phyloP scores from a whole-genome alignment of 2,329 filamentous ascomycete species.

The Neonectria sp. region DNA sequence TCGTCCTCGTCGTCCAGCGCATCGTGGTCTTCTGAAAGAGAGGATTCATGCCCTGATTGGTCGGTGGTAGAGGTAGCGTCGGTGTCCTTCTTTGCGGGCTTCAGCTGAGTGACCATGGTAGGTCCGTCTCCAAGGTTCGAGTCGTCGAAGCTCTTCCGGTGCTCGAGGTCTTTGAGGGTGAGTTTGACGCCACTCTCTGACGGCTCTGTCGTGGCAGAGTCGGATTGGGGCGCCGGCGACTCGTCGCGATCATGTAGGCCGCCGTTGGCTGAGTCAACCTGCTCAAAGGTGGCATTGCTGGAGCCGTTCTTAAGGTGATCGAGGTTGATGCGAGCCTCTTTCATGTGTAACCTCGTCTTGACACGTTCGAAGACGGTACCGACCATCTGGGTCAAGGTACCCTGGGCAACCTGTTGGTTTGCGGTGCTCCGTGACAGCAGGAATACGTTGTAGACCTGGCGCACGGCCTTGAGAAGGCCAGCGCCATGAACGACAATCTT shows the following conservation, averaged over 20 bases:
- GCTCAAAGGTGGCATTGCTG: slow-evolving; percentile 68
- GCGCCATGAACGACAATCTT: slow-evolving; percentile 99
- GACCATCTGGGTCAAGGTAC: slow-evolving; percentile 98
- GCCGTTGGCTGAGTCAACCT: slow-evolving; percentile 57
- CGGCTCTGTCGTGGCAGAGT: slow-evolving; percentile 44
- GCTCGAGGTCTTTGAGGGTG: slow-evolving; percentile 76
- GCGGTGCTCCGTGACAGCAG: slow-evolving; percentile 92
- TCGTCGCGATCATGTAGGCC: slow-evolving; percentile 53
- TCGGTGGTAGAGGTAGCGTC: slow-evolving; percentile 63
- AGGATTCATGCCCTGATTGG: slow-evolving; percentile 69
- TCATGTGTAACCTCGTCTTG: slow-evolving; percentile 87
- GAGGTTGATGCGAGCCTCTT: slow-evolving; percentile 80
- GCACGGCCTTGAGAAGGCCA: slow-evolving; percentile 94
- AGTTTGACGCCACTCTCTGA: slow-evolving; percentile 67
- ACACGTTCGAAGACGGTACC: slow-evolving; percentile 98
- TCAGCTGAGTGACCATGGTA: slow-evolving; percentile 76
- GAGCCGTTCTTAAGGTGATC: slow-evolving; percentile 66
- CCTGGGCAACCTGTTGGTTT: slow-evolving; percentile 97
- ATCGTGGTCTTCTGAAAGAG: slow-evolving; percentile 70
- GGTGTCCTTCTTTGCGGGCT: slow-evolving; percentile 61
- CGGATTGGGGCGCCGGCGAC: slow-evolving; percentile 52
- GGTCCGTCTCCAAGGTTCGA: slow-evolving; percentile 77
- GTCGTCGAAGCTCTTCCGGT: slow-evolving; percentile 79
- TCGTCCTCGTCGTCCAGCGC: slow-evolving; percentile 85
- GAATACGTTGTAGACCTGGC: slow-evolving; percentile 99